Evolutionary conservation across 2,329 filamentous ascomycete species (phyloP).

Genomic region (Dactylella cylindrospora): DNA sequence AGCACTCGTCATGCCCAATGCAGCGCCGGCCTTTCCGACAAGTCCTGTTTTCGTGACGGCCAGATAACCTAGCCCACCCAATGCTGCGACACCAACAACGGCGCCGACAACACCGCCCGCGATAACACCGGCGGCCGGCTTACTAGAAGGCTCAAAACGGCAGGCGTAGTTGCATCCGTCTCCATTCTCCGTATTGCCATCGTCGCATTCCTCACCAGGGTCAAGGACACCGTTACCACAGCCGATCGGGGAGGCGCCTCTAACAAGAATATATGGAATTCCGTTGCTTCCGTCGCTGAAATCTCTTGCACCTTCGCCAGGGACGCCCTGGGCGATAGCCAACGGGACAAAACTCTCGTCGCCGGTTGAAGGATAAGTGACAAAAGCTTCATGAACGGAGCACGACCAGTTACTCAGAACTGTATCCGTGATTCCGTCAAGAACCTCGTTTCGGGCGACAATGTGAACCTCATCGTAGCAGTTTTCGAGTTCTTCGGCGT

Average conservation of each 20-base stretch:
- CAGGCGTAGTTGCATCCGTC: constrained; percentile 53
- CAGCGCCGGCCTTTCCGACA: constrained; percentile 22
- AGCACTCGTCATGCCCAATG: constrained; percentile 14
- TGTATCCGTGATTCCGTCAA: constrained; percentile 51
- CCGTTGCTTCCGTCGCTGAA: constrained; percentile 53
- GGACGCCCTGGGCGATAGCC: constrained; percentile 53
- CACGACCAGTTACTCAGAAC: constrained; percentile 55
- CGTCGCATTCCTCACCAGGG: constrained; percentile 54
- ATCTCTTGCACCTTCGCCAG: constrained; percentile 50
- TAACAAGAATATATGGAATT: constrained; percentile 55
- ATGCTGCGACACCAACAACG: constrained; percentile 10
- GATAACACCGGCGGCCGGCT: constrained; percentile 7
- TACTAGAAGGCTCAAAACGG: constrained; percentile 7
- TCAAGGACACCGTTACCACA: constrained; percentile 54
- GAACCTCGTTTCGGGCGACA: constrained; percentile 51
- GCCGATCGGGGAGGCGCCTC: constrained; percentile 53
- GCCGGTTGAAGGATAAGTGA: constrained; percentile 51
- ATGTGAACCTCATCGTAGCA: constrained; percentile 55
- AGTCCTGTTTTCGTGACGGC: constrained; percentile 20
- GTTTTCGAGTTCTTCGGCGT: constrained; percentile 16
- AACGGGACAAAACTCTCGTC: constrained; percentile 52
- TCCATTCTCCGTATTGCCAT: constrained; percentile 51
- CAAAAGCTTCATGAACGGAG: constrained; percentile 54
- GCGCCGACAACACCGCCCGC: constrained; percentile 18
- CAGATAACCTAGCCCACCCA: constrained; percentile 24